A percentile compares a stretch with the other conserved stretches of the same genome.
These are phyloP conservation scores for Chalaropsis thielavioides DNA, from an alignment of 2,329 filamentous ascomycete genomes.

Conservation along the genomic window DNA sequence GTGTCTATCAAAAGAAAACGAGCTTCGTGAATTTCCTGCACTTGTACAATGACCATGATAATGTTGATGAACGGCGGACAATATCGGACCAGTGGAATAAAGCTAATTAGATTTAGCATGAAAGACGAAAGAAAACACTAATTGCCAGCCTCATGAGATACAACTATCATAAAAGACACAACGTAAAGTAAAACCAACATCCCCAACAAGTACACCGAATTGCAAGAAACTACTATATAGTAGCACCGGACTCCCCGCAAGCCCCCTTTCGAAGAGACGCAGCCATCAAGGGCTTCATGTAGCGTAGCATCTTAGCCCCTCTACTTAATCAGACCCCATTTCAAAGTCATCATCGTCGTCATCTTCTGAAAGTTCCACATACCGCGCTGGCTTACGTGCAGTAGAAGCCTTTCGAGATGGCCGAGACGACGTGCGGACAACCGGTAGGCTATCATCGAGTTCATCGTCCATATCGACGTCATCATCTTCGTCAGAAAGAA, in stretches of 20 bases:
- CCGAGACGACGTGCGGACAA: not conserved
- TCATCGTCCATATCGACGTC: constrained; percentile 31
- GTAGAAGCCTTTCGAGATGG: constrained; percentile 16
- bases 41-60: too few species aligned
- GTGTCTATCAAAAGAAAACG: not conserved
- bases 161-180: not conserved
- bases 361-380: constrained; percentile 14
- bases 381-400: constrained; percentile 20
- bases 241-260: not conserved
- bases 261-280: not conserved
- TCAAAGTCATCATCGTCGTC: constrained; percentile 17
- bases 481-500: constrained; percentile 24
- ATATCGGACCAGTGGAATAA: too few species aligned
- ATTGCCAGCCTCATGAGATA: not conserved
- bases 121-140: not conserved
- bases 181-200: not conserved
- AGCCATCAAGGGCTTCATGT: not conserved
- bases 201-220: not conserved
- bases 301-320: not conserved
- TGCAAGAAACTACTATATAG: not conserved
- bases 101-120: too few species aligned
- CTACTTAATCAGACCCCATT: constrained; percentile 15
- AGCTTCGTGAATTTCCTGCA: too few species aligned
- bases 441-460: constrained; percentile 26
- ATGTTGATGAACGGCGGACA: too few species aligned